These are phyloP conservation scores for Lithospermum erythrorhizon DNA, from an alignment of 257 asterid genomes.

Conservation along the genomic window DNA sequence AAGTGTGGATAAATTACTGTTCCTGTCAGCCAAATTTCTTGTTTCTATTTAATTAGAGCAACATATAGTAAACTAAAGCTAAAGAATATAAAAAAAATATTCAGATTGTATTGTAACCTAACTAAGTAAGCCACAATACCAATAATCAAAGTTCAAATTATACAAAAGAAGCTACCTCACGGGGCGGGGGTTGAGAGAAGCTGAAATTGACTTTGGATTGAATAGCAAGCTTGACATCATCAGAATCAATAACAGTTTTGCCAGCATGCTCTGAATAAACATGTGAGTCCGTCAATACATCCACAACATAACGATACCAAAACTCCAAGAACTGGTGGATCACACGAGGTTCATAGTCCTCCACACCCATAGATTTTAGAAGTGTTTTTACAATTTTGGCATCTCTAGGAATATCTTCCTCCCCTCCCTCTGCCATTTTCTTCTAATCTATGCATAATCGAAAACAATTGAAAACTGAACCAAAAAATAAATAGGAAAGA, in stretches of 20 bases:
- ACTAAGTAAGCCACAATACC: not conserved
- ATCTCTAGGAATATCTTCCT: conserved; percentile 72
- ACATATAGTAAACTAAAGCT: too few species aligned
- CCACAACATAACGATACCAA: conserved; percentile 72
- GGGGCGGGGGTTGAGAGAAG: conserved; percentile 89
- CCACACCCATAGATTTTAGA: conserved; percentile 82
- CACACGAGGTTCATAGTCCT: conserved; percentile 80
- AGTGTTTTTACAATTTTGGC: conserved; percentile 75
- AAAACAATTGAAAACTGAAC: not conserved
- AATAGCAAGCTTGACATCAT: conserved; percentile 76
- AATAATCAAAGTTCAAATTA: too few species aligned
- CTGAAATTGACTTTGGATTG: conserved; percentile 80
- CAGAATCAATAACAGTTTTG: conserved; percentile 58
- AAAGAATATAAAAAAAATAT: too few species aligned
- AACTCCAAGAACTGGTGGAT: conserved; percentile 71
- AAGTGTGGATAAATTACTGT: not conserved
- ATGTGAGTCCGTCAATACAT: conserved; percentile 71
- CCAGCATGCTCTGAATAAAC: conserved; percentile 83
- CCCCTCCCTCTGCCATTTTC: conserved; percentile 62
- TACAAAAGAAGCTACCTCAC: conserved; percentile 45
- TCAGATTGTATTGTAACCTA: not conserved
- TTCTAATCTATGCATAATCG: not conserved
- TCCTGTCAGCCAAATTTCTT: not conserved
- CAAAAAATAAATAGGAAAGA: not conserved
- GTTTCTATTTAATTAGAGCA: too few species aligned